Percentiles rank a stretch among this genome's conserved stretches.
Evolutionary conservation across 1,284 basidiomycete species (phyloP).

Genomic region (Ustilago hordei): DNA sequence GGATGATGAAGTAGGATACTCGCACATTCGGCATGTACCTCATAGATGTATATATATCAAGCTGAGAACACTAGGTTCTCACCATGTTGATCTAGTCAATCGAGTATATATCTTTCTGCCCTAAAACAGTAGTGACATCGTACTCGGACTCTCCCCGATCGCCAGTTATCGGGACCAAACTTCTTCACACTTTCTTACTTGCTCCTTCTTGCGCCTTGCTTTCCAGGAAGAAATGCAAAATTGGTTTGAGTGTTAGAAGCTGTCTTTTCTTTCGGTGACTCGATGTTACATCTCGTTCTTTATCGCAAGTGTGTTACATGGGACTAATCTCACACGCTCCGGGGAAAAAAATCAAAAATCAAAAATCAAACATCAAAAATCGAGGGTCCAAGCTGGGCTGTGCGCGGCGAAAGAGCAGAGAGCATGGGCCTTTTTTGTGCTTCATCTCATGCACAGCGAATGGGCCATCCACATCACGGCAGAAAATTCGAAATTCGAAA

Average conservation of each 20-base stretch:
- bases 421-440: slow-evolving; percentile 7
- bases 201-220: slow-evolving; percentile 4
- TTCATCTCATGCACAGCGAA: not conserved
- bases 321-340: not conserved
- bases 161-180: too few relatives aligned
- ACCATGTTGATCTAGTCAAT: too few relatives aligned
- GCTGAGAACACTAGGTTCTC: too few relatives aligned
- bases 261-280: not conserved
- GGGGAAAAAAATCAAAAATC: not conserved
- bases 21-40: too few relatives aligned
- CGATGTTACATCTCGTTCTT: slow-evolving; percentile 1
- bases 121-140: too few relatives aligned
- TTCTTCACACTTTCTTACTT: too few relatives aligned
- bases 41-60: too few relatives aligned
- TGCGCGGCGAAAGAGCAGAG: slow-evolving; percentile 18
- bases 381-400: slow-evolving; percentile 23
- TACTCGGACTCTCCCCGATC: too few relatives aligned
- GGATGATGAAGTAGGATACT: too few relatives aligned
- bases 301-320: not conserved
- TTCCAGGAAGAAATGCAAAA: slow-evolving; percentile 9
- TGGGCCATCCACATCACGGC: not conserved
- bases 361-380: not conserved
- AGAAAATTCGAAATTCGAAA: slow-evolving; percentile 5
- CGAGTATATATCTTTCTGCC: too few relatives aligned
- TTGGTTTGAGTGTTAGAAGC: not conserved